Evolutionary conservation across 2,329 filamentous ascomycete genomes (phyloP).

Genomic region (Aspergillus quadrilineatus): DNA sequence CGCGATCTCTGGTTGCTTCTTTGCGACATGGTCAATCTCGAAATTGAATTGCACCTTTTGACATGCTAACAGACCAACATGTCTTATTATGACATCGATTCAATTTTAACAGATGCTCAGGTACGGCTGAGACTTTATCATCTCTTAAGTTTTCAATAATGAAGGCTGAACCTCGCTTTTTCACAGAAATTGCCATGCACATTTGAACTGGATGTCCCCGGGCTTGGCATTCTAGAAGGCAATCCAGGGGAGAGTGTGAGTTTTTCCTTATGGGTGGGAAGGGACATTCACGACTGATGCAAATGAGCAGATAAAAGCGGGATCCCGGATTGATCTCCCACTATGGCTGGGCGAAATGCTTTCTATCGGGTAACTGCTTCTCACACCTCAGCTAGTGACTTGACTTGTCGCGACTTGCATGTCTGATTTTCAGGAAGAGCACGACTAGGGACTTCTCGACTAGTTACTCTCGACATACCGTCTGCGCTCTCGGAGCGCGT

Average conservation of each 20-base stretch:
- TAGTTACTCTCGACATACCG: slow-evolving; percentile 80
- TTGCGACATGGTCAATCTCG: not conserved
- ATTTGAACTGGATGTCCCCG: slow-evolving; percentile 84
- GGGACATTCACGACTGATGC: not conserved
- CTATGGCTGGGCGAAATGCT: slow-evolving; percentile 96
- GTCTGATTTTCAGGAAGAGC: slow-evolving; percentile 30
- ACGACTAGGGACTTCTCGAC: slow-evolving; percentile 51
- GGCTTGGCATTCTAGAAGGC: slow-evolving; percentile 85
- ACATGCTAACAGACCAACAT: slow-evolving; percentile 22
- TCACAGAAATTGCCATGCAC: slow-evolving; percentile 88
- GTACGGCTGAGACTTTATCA: slow-evolving; percentile 19
- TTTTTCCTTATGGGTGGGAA: not conserved
- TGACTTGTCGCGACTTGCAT: not conserved
- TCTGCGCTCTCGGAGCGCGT: slow-evolving; percentile 74
- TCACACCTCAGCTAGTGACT: not conserved
- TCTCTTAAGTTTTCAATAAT: too few relatives aligned
- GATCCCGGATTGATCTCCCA: slow-evolving; percentile 77
- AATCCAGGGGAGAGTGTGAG: slow-evolving; percentile 63
- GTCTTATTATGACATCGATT: slow-evolving; percentile 51
- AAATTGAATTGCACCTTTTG: not conserved
- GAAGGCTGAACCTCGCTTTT: not conserved
- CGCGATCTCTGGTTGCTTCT: slow-evolving; percentile 3
- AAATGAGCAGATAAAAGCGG: slow-evolving; percentile 65
- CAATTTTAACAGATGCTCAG: slow-evolving; percentile 48
- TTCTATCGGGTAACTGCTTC: slow-evolving; percentile 44